Evolutionary conservation across 1,284 basidiomycete genomes (phyloP).

Genomic region (Ceraceosorus guamensis): DNA sequence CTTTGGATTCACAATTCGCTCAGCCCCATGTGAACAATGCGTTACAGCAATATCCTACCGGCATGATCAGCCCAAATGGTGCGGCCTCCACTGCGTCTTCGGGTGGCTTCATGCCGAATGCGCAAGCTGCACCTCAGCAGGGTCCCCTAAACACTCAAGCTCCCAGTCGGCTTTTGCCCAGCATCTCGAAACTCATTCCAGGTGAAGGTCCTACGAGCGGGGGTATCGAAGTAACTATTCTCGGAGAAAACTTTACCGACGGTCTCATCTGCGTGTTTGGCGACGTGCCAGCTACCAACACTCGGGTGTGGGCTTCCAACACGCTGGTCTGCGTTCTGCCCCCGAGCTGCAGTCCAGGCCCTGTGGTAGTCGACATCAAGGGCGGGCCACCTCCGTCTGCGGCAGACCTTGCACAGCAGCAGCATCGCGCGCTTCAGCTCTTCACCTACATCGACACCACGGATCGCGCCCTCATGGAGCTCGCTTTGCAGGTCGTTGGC

Average conservation of each 20-base stretch:
- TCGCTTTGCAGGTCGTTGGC: constrained; percentile 87
- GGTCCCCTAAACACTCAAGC: constrained; percentile 35
- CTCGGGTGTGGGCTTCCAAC: constrained; percentile 84
- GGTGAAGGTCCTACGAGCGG: constrained; percentile 72
- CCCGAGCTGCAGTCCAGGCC: constrained; percentile 70
- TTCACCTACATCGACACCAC: constrained; percentile 85
- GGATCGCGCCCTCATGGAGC: constrained; percentile 85
- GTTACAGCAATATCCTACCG: no score
- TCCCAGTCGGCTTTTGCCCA: no score
- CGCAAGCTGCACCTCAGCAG: constrained; percentile 6
- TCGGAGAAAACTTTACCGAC: constrained; percentile 64
- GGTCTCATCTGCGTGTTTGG: constrained; percentile 73
- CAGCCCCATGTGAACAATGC: no score
- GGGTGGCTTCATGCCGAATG: no score
- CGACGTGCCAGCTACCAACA: constrained; percentile 69
- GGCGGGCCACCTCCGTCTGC: constrained; percentile 15
- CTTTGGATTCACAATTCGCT: no score
- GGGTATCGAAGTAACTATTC: constrained; percentile 87
- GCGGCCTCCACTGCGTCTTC: no score
- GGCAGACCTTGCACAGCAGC: constrained; percentile 44
- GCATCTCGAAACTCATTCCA: constrained; percentile 57
- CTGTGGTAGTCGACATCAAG: constrained; percentile 75
- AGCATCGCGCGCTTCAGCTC: constrained; percentile 43
- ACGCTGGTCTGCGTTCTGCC: constrained; percentile 88
- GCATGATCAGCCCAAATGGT: no score